Evolutionary conservation across 2,329 filamentous ascomycete species (phyloP), one percentile per base, ranked within the genome.

Genomic region (Penicillium hesseltinei): DNA sequence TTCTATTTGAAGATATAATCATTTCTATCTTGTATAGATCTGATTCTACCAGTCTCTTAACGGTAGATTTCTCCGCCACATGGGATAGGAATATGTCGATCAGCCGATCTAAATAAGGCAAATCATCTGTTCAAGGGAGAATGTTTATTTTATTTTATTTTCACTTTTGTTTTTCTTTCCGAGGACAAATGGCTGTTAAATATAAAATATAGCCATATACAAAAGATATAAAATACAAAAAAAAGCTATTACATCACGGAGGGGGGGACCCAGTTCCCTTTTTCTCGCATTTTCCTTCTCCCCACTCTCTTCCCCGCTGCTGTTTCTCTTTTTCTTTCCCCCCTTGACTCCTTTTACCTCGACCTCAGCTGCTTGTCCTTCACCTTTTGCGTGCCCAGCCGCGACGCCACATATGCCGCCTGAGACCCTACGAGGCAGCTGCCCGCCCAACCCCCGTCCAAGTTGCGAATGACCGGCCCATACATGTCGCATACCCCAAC

Each of bases 361-460:
- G 31, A 38, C 9, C 23, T 23, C 29, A 21, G 51, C 51, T 59
- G 39, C 5, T 19, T 21, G 11, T 47, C 57, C 58, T 56, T 58
- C 51, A 59, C 56, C 51, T 31, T 57, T 21, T 51, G 59, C 49
- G 44, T 56, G 54, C 49, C 40, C 49, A 44, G 54, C 47, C 40
- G 54, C 49, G 60, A 60, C 64, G 63, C 63, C 64, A 66, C 62
- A 62, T 61, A 69, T 68, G 67, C 66, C 67, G 62, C 66, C 65
- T 70, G 69, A 70, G 70, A 69, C 64, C 61, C 65, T 58, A 60
- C 67, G 61, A 69, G 69, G 65, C 71, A 73, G 69, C 69, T 71
- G 70, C 68, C 66, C 66, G 68, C 65, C 65, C 53, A 46, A 52
- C 51, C 46, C 57, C 58, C 59, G 57, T 60, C 59, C 51, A 62